These are phyloP conservation scores for Phoma sp. DNA, from an alignment of 2,329 filamentous ascomycete species.

Conservation along the genomic window DNA sequence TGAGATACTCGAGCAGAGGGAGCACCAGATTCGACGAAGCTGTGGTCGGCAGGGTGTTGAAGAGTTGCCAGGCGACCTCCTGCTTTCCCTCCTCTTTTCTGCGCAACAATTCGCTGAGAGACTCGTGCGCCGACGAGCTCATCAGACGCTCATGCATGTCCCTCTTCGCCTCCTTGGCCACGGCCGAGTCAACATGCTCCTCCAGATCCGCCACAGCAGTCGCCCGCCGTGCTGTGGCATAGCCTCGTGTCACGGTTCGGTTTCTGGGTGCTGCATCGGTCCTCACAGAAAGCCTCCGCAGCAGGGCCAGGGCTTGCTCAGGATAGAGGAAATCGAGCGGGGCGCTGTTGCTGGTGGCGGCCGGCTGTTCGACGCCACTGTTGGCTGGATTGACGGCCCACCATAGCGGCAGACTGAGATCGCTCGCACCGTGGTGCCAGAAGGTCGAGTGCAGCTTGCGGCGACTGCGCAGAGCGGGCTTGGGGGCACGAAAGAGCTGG, in stretches of 20 bases:
- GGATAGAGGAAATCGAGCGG: constrained; percentile 58
- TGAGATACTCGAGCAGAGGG: constrained; percentile 41
- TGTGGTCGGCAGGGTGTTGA: constrained; percentile 32
- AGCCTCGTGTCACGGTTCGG: not conserved
- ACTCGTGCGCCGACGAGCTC: constrained; percentile 22
- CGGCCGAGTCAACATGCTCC: constrained; percentile 14
- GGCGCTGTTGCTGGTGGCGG: constrained; percentile 12
- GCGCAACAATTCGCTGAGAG: constrained; percentile 27
- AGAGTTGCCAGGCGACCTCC: constrained; percentile 48
- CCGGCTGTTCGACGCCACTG: constrained; percentile 9
- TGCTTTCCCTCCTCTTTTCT: constrained; percentile 25
- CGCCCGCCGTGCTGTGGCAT: constrained; percentile 1
- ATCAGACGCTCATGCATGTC: constrained; percentile 29
- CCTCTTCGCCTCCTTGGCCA: constrained; percentile 19
- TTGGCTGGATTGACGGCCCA: constrained; percentile 24
- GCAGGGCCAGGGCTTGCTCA: constrained; percentile 50
- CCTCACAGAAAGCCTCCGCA: constrained; percentile 36
- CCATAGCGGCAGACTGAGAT: constrained; percentile 50
- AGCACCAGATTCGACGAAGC: constrained; percentile 15
- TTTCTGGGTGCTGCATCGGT: not conserved
- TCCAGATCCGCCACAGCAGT: not conserved
- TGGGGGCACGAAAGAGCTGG: constrained; percentile 54
- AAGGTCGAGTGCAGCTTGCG: constrained; percentile 62
- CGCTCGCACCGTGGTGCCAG: constrained; percentile 61
- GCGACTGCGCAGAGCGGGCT: constrained; percentile 48